Evolutionary conservation across 1,284 basidiomycete genomes (phyloP).

Genomic region (Ganoderma lucidum): DNA sequence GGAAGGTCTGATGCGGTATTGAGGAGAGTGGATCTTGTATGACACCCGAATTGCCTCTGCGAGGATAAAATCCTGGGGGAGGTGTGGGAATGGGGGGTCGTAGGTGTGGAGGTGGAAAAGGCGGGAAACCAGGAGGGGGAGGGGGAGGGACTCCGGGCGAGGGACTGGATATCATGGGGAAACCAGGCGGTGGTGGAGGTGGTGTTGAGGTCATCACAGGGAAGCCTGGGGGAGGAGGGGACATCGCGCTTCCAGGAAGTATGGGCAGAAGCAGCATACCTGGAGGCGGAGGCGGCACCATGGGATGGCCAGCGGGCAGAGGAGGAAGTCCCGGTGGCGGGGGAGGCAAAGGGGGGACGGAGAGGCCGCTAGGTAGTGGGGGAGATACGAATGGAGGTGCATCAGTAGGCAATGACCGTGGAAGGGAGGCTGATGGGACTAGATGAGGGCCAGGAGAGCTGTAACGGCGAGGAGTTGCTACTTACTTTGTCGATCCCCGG

Average conservation of each 20-base stretch:
- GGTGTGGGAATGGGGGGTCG: constrained; percentile 48
- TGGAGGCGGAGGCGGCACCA: constrained; percentile 30
- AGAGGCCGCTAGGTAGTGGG: constrained; percentile 15
- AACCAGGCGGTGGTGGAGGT: constrained; percentile 40
- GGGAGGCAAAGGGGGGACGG: constrained; percentile 12
- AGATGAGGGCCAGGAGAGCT: background rate
- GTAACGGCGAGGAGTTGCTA: background rate
- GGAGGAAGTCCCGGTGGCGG: constrained; percentile 8
- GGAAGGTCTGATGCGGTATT: constrained; percentile 71
- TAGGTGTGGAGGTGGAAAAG: constrained; percentile 29
- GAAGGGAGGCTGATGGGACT: constrained; percentile 4
- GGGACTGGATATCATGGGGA: constrained; percentile 29
- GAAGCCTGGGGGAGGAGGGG: constrained; percentile 35
- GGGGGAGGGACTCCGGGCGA: constrained; percentile 39
- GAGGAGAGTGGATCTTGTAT: constrained; percentile 72
- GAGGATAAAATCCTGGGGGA: constrained; percentile 68
- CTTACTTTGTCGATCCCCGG: constrained; percentile 31
- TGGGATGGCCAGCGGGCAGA: constrained; percentile 15
- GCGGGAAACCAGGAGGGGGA: constrained; percentile 40
- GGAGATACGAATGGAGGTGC: constrained; percentile 38
- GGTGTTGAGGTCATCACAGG: constrained; percentile 16
- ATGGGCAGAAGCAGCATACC: constrained; percentile 27
- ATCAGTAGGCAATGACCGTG: constrained; percentile 39
- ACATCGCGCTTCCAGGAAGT: background rate
- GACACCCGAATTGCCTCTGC: constrained; percentile 52